phyloP scores from a whole-genome alignment of 371 early-diverging fungal genomes.

The Actinomucor elegans region DNA sequence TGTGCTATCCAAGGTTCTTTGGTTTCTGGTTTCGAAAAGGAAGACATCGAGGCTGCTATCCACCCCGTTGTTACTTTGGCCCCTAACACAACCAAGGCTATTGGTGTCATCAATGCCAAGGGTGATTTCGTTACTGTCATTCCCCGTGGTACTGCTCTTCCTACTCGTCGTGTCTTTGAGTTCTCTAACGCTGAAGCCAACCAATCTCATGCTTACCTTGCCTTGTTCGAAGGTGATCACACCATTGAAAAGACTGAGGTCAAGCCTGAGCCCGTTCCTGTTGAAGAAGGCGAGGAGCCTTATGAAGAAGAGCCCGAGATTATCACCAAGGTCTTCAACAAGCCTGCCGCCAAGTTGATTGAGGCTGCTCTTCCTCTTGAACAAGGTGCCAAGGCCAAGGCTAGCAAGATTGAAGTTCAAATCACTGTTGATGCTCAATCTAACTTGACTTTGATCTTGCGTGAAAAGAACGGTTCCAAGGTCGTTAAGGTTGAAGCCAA shows the following conservation, averaged over 20 bases:
- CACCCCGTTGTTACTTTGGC: conserved; percentile 67
- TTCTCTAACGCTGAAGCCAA: conserved; percentile 67
- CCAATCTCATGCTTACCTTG: conserved; percentile 77
- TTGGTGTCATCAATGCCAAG: conserved; percentile 77
- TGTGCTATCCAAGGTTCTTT: conserved; percentile 95
- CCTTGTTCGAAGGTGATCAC: conserved; percentile 81
- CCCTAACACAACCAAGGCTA: conserved; percentile 68
- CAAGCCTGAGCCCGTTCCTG: conserved; percentile 47
- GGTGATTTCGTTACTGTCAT: conserved; percentile 78
- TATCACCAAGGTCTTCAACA: conserved; percentile 46
- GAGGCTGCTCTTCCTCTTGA: conserved; percentile 60
- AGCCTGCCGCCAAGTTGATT: conserved; percentile 56
- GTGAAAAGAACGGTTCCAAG: conserved; percentile 61
- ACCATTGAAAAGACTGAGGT: conserved; percentile 61
- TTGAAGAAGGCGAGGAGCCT: conserved; percentile 57
- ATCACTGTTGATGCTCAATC: conserved; percentile 55
- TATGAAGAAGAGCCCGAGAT: conserved; percentile 53
- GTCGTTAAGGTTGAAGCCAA: conserved; percentile 50
- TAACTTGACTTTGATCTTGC: conserved; percentile 54
- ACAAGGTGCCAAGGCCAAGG: conserved; percentile 49
- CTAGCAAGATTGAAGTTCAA: conserved; percentile 59
- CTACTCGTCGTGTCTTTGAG: conserved; percentile 76
- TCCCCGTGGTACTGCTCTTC: conserved; percentile 83
- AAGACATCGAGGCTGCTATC: conserved; percentile 53
- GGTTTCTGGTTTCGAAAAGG: conserved; percentile 59